Conservation (phyloP, 192 early-diverging fungal genomes). For the Obelidium mucronatum region DNA sequence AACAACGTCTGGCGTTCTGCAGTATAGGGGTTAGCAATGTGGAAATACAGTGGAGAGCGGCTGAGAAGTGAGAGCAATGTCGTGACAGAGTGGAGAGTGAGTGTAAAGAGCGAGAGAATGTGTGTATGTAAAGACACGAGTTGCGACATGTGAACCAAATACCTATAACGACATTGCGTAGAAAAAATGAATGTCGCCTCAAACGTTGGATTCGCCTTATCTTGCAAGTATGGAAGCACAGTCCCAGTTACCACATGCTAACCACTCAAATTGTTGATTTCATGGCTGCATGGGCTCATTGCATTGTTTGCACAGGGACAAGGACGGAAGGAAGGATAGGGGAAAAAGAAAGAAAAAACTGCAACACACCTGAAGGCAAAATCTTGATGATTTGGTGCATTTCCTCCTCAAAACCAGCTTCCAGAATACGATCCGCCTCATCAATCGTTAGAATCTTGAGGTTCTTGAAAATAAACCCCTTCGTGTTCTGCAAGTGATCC, state of each 20-base stretch:
- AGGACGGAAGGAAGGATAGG: not conserved
- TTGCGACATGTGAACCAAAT: conserved; percentile 17
- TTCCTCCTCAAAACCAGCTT: conserved; percentile 80
- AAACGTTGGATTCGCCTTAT: conserved; percentile 13
- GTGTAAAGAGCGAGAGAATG: not conserved
- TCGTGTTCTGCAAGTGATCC: conserved; percentile 98
- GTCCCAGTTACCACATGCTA: conserved; percentile 6
- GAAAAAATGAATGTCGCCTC: conserved; percentile 14
- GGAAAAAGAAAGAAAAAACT: not conserved
- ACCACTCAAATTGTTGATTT: not conserved
- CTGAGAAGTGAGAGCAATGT: conserved; percentile 65
- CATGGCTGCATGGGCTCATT: conserved; percentile 11
- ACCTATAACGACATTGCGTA: conserved; percentile 29
- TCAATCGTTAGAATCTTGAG: conserved; percentile 92
- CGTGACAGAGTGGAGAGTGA: conserved; percentile 51
- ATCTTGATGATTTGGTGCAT: not conserved
- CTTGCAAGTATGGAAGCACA: conserved; percentile 14
- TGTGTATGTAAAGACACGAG: no score
- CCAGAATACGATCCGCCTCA: conserved; percentile 96
- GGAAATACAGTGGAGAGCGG: not conserved
- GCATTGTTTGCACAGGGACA: not conserved
- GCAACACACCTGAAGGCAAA: not conserved
- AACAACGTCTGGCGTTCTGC: conserved; percentile 94
- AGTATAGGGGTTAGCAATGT: no score
- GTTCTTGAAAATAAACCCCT: conserved; percentile 94